phyloP scores from a whole-genome alignment of 495 filamentous ascomycete species.

The Podospora didyma region DNA sequence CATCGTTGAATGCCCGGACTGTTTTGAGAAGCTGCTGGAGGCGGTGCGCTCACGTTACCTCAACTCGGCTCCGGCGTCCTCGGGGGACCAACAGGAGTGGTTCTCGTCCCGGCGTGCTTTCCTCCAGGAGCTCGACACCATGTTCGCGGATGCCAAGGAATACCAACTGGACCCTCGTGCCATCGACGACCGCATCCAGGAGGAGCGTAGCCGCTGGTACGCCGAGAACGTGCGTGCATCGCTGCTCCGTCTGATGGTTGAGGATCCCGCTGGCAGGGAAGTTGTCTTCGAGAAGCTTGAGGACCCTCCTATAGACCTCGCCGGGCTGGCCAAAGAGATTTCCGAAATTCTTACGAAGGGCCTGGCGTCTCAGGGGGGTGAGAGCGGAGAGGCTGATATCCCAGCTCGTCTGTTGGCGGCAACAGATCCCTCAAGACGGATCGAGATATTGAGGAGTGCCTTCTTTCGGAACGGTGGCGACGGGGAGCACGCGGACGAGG shows the following conservation, averaged over 20 bases:
- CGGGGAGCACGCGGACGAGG: constrained; percentile 5
- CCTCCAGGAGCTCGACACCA: constrained; percentile 34
- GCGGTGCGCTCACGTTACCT: constrained; percentile 34
- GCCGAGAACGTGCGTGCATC: constrained; percentile 30
- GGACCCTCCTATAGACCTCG: constrained; percentile 13
- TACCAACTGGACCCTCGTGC: constrained; percentile 30
- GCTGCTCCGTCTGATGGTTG: constrained; percentile 28
- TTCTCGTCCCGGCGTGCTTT: constrained; percentile 36
- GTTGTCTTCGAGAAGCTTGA: constrained; percentile 23
- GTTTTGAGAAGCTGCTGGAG: constrained; percentile 35
- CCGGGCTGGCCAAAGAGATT: constrained; percentile 15
- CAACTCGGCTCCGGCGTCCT: neutral
- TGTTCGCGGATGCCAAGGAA: constrained; percentile 35
- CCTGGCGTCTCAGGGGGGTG: neutral
- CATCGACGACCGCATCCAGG: constrained; percentile 37
- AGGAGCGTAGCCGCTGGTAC: constrained; percentile 43
- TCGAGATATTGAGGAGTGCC: constrained; percentile 29
- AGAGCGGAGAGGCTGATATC: constrained; percentile 7
- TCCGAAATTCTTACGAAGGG: constrained; percentile 19
- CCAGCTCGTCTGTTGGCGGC: constrained; percentile 23
- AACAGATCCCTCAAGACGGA: constrained; percentile 4
- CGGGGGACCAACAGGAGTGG: constrained; percentile 29
- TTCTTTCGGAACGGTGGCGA: constrained; percentile 29
- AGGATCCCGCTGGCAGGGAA: constrained; percentile 15
- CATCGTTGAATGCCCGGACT: constrained; percentile 34